Base-by-base conservation (phyloP, 2,329 filamentous ascomycete species). In the Aspergillus fischeri region DNA sequence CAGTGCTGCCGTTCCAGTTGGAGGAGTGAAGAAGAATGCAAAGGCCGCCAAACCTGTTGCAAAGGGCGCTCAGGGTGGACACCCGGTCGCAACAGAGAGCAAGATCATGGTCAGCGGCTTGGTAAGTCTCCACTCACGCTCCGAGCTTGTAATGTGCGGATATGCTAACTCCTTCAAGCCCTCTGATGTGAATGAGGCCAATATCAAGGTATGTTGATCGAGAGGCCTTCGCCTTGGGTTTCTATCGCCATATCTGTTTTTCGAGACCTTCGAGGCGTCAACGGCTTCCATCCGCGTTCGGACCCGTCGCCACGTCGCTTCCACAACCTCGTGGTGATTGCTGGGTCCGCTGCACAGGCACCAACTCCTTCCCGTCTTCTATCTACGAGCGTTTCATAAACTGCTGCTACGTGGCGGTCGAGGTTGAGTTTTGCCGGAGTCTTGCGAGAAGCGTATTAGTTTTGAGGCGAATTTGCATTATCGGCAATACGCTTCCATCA, bases 151-250 rank as follows among this genome's bases (percentile, higher is more conserved):
- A 41, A 11, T 3, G 44, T 25, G 44, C 44, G 27, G 25, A 42
- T 50, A 54, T 80, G 89, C 77, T 52, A 55, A 58, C 52, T 8
- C 3, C 8, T 27, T 8, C 20, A 35, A 97, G 91, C 94, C 94
- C 76, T 87, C 88, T 82, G 94, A 99, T 86, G 92, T 99, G 78
- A 91, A 87, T 80, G 93, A 97, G 85, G 82, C 81, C 81, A 91
- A 95, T 87, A 95, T 99, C 82, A 97, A 99, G 94, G 94, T 99
- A 99, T 95, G 94, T 99, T 92, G 89, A 92, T 87, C 83, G 85
- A 89, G 82, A 88, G 87, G 87, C 85, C 79, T 73, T 79, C 75
- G 77, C 86, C 81, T 83, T 83, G 85, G 86, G 85, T 83, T 87
- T 86, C 83, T 79, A 83, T 88, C 86, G 86, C 84, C 85, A 80